Evolutionary conservation across 768 basidiomycete genomes (phyloP).

Genomic region (Amanita pallidorosea): DNA sequence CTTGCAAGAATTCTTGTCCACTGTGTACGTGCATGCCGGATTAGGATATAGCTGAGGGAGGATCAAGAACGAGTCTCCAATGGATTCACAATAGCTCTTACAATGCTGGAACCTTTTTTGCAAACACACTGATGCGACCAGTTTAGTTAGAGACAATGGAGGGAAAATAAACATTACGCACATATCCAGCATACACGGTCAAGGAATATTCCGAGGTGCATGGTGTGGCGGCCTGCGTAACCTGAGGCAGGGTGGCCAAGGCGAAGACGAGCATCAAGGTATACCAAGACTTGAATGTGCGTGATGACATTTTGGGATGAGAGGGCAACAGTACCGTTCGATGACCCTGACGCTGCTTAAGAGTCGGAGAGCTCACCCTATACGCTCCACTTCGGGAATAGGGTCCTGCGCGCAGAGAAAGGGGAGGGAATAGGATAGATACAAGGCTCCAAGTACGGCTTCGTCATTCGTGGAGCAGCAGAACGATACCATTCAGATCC

Average conservation of each 20-base stretch:
- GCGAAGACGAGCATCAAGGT: not conserved
- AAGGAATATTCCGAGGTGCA: not conserved
- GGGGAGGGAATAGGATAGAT: no score
- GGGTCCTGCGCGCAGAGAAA: no score
- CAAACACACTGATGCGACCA: not conserved
- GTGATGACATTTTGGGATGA: not conserved
- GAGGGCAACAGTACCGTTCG: not conserved
- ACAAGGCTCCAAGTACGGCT: not conserved
- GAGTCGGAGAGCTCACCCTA: not conserved
- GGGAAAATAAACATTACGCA: not conserved
- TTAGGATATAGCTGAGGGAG: not conserved
- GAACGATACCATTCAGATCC: not conserved
- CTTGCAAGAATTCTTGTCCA: not conserved
- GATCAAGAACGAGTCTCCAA: no score
- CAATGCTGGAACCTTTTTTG: not conserved
- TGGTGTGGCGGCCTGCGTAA: not conserved
- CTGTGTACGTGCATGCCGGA: not conserved
- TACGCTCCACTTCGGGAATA: no score
- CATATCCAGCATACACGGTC: not conserved
- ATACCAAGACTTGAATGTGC: not conserved
- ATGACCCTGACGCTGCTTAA: not conserved
- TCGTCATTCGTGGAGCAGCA: not conserved
- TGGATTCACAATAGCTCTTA: not conserved
- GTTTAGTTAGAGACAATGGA: not conserved
- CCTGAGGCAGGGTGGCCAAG: not conserved